Conservation (phyloP, 176 grass and related monocot species). For the Triticum turgidum region DNA sequence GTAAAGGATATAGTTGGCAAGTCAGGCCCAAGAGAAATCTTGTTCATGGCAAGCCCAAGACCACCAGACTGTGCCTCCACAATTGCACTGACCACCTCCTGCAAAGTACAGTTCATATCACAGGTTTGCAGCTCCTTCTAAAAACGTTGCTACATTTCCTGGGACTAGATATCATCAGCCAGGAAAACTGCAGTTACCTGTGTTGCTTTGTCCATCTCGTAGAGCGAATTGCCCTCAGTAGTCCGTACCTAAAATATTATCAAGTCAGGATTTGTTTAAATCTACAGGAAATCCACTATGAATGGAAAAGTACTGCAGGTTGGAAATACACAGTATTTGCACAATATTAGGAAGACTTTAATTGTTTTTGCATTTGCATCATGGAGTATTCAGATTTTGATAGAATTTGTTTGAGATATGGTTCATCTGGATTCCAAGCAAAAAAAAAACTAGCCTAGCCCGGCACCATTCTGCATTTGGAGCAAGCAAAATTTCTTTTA, state of each 20-base stretch:
- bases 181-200: slow-evolving; percentile 46
- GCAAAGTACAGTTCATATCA: slow-evolving; percentile 14
- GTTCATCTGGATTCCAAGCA: background rate
- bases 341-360: background rate
- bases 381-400: background rate
- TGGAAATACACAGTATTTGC: background rate
- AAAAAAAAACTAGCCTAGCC: background rate
- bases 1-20: slow-evolving; percentile 92
- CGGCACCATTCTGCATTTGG: background rate
- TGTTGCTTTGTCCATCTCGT: slow-evolving; percentile 93
- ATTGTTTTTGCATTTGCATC: background rate
- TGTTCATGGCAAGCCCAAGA: slow-evolving; percentile 61
- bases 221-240: slow-evolving; percentile 76
- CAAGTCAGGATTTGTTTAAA: slow-evolving; percentile 13
- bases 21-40: slow-evolving; percentile 62
- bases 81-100: slow-evolving; percentile 89
- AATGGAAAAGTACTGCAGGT: background rate
- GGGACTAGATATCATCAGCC: background rate
- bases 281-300: background rate
- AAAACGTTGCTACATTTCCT: background rate
- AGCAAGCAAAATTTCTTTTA: background rate
- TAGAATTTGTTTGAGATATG: background rate
- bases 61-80: slow-evolving; percentile 72
- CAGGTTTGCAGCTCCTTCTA: background rate
- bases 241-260: slow-evolving; percentile 55